Percentiles rank a stretch among this genome's conserved stretches.
Conservation (phyloP, 2,329 filamentous ascomycete genomes). For the Myriosclerotinia scirpicola region DNA sequence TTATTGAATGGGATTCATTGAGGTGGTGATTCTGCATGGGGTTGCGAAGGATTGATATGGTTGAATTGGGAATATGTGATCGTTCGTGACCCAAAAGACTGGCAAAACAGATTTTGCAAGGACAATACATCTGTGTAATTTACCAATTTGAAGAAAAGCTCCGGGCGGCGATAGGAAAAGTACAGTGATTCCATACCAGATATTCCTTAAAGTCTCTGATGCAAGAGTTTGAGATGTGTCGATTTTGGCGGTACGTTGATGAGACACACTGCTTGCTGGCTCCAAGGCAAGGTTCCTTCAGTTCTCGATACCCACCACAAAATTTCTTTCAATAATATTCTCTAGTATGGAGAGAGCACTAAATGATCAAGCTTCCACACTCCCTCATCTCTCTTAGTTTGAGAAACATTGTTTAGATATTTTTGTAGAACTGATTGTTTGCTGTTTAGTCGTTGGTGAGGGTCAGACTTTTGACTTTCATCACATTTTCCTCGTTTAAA, state of each 20-base stretch:
- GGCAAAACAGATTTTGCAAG: background rate
- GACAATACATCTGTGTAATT: background rate
- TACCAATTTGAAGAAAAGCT: too few species aligned
- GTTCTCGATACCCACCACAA: background rate
- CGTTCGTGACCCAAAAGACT: background rate
- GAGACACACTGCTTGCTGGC: too few species aligned
- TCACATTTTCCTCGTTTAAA: too few species aligned
- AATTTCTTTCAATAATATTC: background rate
- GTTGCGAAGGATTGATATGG: background rate
- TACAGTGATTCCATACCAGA: too few species aligned
- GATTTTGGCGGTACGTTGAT: too few species aligned
- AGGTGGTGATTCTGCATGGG: background rate
- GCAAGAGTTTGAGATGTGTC: too few species aligned
- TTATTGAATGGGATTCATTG: constrained; percentile 36
- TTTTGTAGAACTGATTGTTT: too few species aligned
- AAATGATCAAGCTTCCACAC: background rate
- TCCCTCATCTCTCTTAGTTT: background rate
- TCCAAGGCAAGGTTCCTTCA: too few species aligned
- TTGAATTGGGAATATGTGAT: background rate
- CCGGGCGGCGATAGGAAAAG: too few species aligned
- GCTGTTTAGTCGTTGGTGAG: too few species aligned
- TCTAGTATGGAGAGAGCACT: background rate
- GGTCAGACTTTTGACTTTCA: too few species aligned
- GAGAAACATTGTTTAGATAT: background rate
- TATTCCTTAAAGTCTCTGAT: too few species aligned